Percentiles rank a stretch among this genome's conserved stretches.
Evolutionary conservation across 148 eudicot genomes (phyloP).

Genomic region (Agrostemma githago): DNA sequence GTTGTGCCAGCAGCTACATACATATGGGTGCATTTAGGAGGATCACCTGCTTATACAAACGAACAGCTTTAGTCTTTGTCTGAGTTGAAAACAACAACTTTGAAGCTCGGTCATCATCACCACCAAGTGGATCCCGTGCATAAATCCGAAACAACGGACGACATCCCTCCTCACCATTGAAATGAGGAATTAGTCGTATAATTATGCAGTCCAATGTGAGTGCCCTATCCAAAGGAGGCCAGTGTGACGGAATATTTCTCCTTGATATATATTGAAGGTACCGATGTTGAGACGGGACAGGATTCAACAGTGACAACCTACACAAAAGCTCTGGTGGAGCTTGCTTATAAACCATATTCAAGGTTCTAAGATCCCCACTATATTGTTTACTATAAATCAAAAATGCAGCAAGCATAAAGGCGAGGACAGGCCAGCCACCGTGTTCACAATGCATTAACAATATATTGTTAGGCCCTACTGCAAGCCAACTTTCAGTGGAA

Average conservation of each 20-base stretch:
- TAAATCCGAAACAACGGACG: conserved; percentile 76
- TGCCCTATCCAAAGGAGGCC: conserved; percentile 84
- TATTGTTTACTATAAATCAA: conserved; percentile 69
- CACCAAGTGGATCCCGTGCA: conserved; percentile 65
- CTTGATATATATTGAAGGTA: conserved; percentile 87
- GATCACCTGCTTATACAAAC: conserved; percentile 74
- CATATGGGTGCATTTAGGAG: neutral
- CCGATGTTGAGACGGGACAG: conserved; percentile 81
- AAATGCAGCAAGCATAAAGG: conserved; percentile 83
- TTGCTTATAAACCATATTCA: conserved; percentile 90
- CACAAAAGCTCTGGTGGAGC: conserved; percentile 81
- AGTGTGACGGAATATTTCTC: conserved; percentile 71
- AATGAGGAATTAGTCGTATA: conserved; percentile 63
- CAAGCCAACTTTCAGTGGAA: conserved; percentile 90
- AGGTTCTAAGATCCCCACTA: conserved; percentile 72
- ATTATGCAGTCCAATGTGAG: conserved; percentile 76
- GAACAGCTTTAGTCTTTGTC: conserved; percentile 56
- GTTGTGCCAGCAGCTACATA: neutral
- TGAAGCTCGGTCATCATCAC: conserved; percentile 49
- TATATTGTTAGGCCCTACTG: conserved; percentile 66
- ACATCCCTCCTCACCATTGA: conserved; percentile 63
- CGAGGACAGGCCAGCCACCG: conserved; percentile 94
- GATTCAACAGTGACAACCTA: conserved; percentile 58
- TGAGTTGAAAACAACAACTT: conserved; percentile 59
- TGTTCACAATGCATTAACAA: conserved; percentile 86